Conservation (phyloP, 164 flowering plant species). For the Aristolochia fimbriata region DNA sequence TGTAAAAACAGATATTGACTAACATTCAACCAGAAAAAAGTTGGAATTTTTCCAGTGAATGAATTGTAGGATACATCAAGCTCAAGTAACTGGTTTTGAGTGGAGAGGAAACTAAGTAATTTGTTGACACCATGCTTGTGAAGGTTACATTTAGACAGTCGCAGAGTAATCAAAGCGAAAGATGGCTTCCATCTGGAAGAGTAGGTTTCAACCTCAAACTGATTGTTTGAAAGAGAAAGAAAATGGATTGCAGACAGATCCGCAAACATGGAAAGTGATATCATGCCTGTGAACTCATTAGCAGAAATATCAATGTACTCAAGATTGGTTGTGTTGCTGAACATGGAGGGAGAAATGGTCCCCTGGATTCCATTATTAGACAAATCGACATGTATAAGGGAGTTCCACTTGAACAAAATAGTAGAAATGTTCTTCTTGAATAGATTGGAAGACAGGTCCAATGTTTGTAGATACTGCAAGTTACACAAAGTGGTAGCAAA, state of each 20-base stretch:
- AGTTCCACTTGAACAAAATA: neutral
- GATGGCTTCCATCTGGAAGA: neutral
- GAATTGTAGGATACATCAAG: neutral
- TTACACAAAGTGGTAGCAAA: too few relatives aligned
- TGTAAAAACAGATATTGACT: neutral
- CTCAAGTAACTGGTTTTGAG: neutral
- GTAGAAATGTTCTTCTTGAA: too few relatives aligned
- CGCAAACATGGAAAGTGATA: constrained; percentile 3
- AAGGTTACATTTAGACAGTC: neutral
- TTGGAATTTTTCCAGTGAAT: constrained; percentile 3
- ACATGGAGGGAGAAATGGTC: neutral
- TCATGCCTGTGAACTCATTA: neutral
- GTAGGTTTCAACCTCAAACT: neutral
- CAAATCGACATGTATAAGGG: neutral
- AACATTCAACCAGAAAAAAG: neutral
- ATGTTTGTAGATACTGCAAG: too few relatives aligned
- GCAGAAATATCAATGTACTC: neutral
- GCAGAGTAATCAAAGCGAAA: neutral
- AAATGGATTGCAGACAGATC: neutral
- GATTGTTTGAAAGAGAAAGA: neutral
- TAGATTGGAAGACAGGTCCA: too few relatives aligned
- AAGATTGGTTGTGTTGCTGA: neutral
- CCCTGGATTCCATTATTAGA: neutral
- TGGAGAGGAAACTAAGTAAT: neutral
- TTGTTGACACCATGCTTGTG: neutral